These are phyloP conservation scores for Fusarium vanettenii DNA, from an alignment of 2,329 filamentous ascomycete genomes.

Conservation along the genomic window DNA sequence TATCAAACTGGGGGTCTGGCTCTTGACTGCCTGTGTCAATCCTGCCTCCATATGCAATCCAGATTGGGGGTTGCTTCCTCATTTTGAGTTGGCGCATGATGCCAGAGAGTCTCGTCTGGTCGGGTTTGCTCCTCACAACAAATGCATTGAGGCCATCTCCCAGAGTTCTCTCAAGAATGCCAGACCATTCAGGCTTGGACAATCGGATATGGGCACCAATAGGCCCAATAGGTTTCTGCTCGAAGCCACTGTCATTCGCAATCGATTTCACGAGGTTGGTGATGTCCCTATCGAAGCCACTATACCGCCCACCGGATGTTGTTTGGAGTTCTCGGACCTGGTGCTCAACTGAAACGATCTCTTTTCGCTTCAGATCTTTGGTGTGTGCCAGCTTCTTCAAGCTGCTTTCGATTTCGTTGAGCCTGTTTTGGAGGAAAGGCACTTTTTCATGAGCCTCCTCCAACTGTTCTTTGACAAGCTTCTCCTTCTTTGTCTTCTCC, in stretches of 20 bases:
- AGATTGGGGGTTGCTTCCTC: conserved; percentile 51
- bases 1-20: conserved; percentile 78
- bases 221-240: conserved; percentile 81
- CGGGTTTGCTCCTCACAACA: conserved; percentile 80
- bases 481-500: conserved; percentile 43
- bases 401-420: conserved; percentile 47
- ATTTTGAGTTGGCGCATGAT: conserved; percentile 75
- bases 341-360: conserved; percentile 64
- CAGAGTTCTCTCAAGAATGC: conserved; percentile 81
- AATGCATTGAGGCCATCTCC: conserved; percentile 80
- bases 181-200: conserved; percentile 83
- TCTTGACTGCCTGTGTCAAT: conserved; percentile 65
- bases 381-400: conserved; percentile 46
- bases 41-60: conserved; percentile 50
- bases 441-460: conserved; percentile 44
- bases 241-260: conserved; percentile 75
- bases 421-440: conserved; percentile 48
- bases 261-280: conserved; percentile 75
- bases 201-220: conserved; percentile 83
- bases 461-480: conserved; percentile 42
- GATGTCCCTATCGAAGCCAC: conserved; percentile 74
- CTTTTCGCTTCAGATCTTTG: conserved; percentile 60
- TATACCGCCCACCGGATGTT: conserved; percentile 67
- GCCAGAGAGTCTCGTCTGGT: conserved; percentile 74
- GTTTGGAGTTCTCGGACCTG: conserved; percentile 63